Conservation (phyloP, 805 yeast species). For the Kregervanrija fluxuum region DNA sequence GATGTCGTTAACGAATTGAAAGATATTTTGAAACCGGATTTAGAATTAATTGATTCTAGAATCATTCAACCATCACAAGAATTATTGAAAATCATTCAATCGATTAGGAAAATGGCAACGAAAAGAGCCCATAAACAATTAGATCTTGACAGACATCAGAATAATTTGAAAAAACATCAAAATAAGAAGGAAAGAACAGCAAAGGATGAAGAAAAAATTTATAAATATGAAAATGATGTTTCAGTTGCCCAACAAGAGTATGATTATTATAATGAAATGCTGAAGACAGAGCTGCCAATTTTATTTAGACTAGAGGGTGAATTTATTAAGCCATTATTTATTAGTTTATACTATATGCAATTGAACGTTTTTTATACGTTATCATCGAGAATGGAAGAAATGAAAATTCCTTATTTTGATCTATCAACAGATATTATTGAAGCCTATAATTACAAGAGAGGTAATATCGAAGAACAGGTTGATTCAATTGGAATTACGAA, state of each 20-base stretch:
- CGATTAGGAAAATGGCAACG: constrained; percentile 87
- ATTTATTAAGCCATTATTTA: constrained; percentile 88
- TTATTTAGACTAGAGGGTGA: constrained; percentile 85
- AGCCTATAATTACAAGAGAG: constrained; percentile 74
- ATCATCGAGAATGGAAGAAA: constrained; percentile 85
- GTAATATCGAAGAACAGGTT: constrained; percentile 82
- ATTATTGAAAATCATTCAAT: constrained; percentile 68
- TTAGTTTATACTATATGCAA: constrained; percentile 95
- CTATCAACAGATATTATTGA: constrained; percentile 76
- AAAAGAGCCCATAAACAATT: constrained; percentile 94
- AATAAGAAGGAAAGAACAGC: constrained; percentile 75
- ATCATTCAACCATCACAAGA: constrained; percentile 91
- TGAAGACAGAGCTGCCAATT: constrained; percentile 83
- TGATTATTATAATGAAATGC: constrained; percentile 91
- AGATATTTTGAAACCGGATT: constrained; percentile 81
- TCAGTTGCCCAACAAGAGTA: constrained; percentile 91
- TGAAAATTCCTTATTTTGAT: constrained; percentile 96
- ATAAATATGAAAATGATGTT: constrained; percentile 82
- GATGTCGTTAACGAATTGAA: constrained; percentile 83
- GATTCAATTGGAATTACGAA: constrained; percentile 88
- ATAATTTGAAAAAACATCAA: constrained; percentile 63
- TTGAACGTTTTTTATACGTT: constrained; percentile 92
- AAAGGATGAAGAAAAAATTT: constrained; percentile 88
- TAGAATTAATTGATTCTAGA: constrained; percentile 84
- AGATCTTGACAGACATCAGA: constrained; percentile 82